A percentile compares a stretch with the other conserved stretches of the same genome.
phyloP scores from a whole-genome alignment of 768 basidiomycete species.

The Boletus rubropictus region DNA sequence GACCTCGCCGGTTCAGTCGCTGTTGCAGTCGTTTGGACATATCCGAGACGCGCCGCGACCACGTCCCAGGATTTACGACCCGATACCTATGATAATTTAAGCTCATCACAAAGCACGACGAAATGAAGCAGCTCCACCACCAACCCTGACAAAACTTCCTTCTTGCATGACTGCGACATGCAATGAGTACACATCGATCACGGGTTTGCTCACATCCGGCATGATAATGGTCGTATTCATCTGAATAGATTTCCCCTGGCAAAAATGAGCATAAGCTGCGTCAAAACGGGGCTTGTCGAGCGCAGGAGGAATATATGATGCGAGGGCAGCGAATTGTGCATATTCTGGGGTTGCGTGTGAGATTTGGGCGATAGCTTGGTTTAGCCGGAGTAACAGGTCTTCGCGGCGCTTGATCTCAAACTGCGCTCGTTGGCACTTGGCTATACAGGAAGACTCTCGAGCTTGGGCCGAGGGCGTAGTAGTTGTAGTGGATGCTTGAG shows the following conservation, averaged over 20 bases:
- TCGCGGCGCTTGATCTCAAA: constrained; percentile 30
- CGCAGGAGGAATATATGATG: constrained; percentile 25
- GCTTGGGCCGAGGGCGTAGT: constrained; percentile 1
- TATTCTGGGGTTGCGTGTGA: constrained; percentile 21
- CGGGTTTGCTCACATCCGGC: constrained; percentile 23
- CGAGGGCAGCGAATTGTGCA: constrained; percentile 23
- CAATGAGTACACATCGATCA: constrained; percentile 27
- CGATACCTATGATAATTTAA: constrained; percentile 16
- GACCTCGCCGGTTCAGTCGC: constrained; percentile 20
- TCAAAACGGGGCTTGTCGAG: constrained; percentile 28
- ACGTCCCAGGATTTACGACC: constrained; percentile 25
- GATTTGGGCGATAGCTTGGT: constrained; percentile 25
- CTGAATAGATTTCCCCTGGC: constrained; percentile 23
- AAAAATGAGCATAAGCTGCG: constrained; percentile 25
- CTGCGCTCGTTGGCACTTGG: constrained; percentile 21
- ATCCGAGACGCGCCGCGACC: constrained; percentile 26
- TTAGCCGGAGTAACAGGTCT: constrained; percentile 23
- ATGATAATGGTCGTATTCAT: constrained; percentile 27
- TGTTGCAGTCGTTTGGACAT: constrained; percentile 18
- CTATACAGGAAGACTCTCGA: constrained; percentile 18
- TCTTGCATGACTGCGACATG: constrained; percentile 31
- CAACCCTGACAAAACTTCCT: constrained; percentile 26
- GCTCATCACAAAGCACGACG: background rate
- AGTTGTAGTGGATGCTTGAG: background rate
- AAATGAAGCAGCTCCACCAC: constrained; percentile 7